phyloP scores from a whole-genome alignment of 768 basidiomycete species.

The Hericium alpestre region DNA sequence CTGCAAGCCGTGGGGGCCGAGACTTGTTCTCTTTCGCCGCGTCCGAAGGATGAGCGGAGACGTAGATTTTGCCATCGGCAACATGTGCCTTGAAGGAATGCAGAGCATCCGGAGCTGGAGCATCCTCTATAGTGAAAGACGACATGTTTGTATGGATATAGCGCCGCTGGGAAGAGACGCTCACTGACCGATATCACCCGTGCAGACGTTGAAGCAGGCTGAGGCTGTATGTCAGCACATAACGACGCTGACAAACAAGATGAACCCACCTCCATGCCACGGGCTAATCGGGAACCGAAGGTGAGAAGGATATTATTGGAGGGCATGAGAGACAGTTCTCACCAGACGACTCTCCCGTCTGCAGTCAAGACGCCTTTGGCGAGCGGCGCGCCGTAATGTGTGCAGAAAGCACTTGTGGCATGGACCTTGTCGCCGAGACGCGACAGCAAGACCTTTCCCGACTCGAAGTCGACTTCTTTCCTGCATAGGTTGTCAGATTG shows the following conservation, averaged over 20 bases:
- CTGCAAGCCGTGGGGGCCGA: conserved; percentile 46
- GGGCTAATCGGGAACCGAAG: conserved; percentile 33
- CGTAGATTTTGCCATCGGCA: conserved; percentile 63
- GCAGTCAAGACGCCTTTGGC: conserved; percentile 71
- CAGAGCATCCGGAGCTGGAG: conserved; percentile 71
- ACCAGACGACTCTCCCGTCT: conserved; percentile 76
- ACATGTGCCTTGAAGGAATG: conserved; percentile 68
- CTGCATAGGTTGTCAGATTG: conserved; percentile 24
- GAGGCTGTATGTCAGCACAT: neutral
- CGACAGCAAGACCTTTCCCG: conserved; percentile 69
- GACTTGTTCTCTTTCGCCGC: conserved; percentile 60
- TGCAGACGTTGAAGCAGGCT: conserved; percentile 86
- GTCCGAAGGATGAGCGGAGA: conserved; percentile 55
- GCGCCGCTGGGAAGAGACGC: conserved; percentile 9
- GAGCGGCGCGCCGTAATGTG: conserved; percentile 86
- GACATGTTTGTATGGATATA: neutral
- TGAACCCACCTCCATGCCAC: conserved; percentile 70
- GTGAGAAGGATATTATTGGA: neutral
- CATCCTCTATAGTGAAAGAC: conserved; percentile 53
- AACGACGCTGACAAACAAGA: neutral
- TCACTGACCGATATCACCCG: conserved; percentile 66
- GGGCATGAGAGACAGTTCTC: conserved; percentile 15
- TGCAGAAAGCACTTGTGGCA: conserved; percentile 79
- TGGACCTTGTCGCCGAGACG: conserved; percentile 65
- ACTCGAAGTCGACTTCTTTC: conserved; percentile 75